Conservation (phyloP, 2,329 filamentous ascomycete species). For the Fusarium sp. region DNA sequence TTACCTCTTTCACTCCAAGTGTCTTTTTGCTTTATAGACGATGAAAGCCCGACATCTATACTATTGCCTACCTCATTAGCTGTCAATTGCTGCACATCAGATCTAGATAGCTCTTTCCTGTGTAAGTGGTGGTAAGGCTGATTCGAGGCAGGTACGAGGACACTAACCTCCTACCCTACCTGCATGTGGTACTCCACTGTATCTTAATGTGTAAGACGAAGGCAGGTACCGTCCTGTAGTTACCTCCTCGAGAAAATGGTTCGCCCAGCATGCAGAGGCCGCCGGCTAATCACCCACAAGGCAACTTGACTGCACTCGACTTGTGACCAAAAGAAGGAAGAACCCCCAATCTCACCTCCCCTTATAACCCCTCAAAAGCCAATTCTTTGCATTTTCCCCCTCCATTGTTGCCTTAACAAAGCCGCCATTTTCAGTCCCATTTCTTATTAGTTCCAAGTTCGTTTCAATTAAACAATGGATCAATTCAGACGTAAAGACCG, state of each 20-base stretch:
- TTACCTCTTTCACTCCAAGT: background rate
- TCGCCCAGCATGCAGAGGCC: constrained; percentile 19
- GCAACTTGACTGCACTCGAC: constrained; percentile 2
- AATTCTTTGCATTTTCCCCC: background rate
- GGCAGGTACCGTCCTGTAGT: background rate
- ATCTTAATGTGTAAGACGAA: background rate
- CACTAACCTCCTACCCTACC: background rate
- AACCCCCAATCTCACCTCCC: constrained; percentile 15
- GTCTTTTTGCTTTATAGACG: background rate
- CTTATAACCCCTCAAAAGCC: constrained; percentile 8
- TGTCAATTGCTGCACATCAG: background rate
- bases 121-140: background rate
- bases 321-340: constrained; percentile 18
- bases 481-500: constrained; percentile 17
- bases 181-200: background rate
- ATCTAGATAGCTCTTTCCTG: background rate
- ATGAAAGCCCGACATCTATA: background rate
- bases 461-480: constrained; percentile 12
- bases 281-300: constrained; percentile 5
- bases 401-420: constrained; percentile 24
- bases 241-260: constrained; percentile 2
- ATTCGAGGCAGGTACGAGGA: background rate
- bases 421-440: background rate
- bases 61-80: background rate
- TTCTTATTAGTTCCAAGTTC: background rate